Evolutionary conservation across 2,329 filamentous ascomycete genomes (phyloP).

Genomic region (Penicillium sp.): DNA sequence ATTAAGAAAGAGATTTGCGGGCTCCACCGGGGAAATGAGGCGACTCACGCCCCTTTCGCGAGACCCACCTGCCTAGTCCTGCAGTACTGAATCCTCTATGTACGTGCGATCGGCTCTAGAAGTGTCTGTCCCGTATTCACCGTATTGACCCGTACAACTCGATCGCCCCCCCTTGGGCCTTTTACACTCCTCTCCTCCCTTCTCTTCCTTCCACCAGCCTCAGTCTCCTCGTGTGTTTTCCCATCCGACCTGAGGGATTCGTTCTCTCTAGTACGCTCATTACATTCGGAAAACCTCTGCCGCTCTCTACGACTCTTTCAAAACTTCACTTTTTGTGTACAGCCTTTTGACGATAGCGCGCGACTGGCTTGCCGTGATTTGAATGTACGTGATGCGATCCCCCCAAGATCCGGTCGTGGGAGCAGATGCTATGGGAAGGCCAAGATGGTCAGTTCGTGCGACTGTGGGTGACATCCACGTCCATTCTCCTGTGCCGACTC

Average conservation of each 20-base stretch:
- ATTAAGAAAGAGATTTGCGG: too few relatives aligned
- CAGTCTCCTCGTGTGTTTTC: constrained; percentile 32
- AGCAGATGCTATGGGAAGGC: background rate
- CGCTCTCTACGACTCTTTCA: constrained; percentile 23
- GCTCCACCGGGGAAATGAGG: too few relatives aligned
- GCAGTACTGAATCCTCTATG: too few relatives aligned
- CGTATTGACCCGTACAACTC: constrained; percentile 3
- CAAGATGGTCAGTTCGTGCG: too few relatives aligned
- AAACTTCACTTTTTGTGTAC: constrained; percentile 26
- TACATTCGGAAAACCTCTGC: constrained; percentile 32
- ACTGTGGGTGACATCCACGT: too few relatives aligned
- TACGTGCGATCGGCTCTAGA: too few relatives aligned
- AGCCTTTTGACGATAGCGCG: constrained; percentile 26
- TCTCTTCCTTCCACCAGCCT: constrained; percentile 19
- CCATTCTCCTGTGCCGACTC: too few relatives aligned
- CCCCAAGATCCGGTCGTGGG: background rate
- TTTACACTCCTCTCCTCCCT: constrained; percentile 24
- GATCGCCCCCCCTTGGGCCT: constrained; percentile 12
- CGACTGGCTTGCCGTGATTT: constrained; percentile 27
- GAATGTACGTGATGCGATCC: constrained; percentile 31
- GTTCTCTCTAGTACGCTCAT: constrained; percentile 43
- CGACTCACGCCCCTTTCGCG: too few relatives aligned
- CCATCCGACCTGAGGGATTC: constrained; percentile 42
- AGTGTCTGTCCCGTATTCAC: too few relatives aligned
- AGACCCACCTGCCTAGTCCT: too few relatives aligned